Conservation (phyloP, 306 rosid species). For the Dalbergia cochinchinensis region DNA sequence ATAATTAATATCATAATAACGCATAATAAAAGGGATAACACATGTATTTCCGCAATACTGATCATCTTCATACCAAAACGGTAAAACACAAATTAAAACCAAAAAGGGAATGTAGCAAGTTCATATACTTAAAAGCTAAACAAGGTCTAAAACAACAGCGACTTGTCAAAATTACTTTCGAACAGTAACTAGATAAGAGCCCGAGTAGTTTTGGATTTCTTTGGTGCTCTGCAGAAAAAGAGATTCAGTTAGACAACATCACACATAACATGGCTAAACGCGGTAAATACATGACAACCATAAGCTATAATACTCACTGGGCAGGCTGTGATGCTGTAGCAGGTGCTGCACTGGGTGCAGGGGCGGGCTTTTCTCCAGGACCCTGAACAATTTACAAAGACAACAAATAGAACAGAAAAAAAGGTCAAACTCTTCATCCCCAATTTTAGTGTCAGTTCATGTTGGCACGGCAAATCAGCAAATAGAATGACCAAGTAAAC, state of each 20-base stretch:
- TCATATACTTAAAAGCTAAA: constrained; percentile 54
- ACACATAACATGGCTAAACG: not conserved
- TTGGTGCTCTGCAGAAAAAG: constrained; percentile 66
- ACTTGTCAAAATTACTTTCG: constrained; percentile 63
- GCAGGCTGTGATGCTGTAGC: constrained; percentile 61
- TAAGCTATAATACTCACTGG: constrained; percentile 61
- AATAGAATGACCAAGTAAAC: not conserved
- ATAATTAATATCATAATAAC: not conserved
- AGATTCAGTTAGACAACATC: not conserved
- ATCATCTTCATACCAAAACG: constrained; percentile 24
- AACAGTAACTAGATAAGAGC: constrained; percentile 31
- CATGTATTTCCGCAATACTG: not conserved
- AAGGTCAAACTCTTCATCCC: not conserved
- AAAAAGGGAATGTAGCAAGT: constrained; percentile 40
- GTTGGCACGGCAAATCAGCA: not conserved
- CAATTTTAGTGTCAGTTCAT: not conserved
- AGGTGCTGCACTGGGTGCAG: constrained; percentile 53
- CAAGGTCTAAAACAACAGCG: constrained; percentile 53
- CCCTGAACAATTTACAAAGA: constrained; percentile 58
- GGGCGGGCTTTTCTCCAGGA: constrained; percentile 69
- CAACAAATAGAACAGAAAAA: not conserved
- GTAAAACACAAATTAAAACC: not conserved
- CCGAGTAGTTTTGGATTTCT: constrained; percentile 65
- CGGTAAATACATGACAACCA: not conserved
- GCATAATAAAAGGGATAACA: not conserved